These are phyloP conservation scores for Tuber brumale DNA, from an alignment of 495 filamentous ascomycete genomes.

Conservation along the genomic window DNA sequence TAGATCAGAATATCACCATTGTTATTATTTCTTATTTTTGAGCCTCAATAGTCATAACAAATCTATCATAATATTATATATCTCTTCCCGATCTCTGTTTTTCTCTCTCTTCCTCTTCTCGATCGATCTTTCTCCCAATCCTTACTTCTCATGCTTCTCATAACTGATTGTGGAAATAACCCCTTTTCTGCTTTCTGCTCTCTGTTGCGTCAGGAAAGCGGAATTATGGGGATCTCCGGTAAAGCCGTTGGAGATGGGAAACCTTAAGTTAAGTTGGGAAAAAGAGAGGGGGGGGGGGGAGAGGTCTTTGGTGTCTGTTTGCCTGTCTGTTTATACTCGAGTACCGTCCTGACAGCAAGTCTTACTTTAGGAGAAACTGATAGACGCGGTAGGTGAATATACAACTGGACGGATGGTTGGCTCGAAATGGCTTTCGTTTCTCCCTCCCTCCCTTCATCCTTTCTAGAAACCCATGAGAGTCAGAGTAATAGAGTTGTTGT, in stretches of 20 bases:
- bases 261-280: not conserved
- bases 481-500: not conserved
- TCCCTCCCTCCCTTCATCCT: not conserved
- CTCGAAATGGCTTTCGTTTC: not conserved
- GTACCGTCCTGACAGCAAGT: not conserved
- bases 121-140: not conserved
- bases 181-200: constrained; percentile 9
- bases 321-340: no score
- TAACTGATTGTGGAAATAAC: not conserved
- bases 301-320: no score
- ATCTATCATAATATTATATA: constrained; percentile 16
- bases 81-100: not conserved
- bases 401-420: not conserved
- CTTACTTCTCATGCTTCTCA: not conserved
- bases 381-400: not conserved
- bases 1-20: not conserved
- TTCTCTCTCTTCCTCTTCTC: not conserved
- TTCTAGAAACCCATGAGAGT: not conserved
- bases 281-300: not conserved
- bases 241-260: not conserved
- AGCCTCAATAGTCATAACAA: constrained; percentile 11
- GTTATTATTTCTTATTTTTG: constrained; percentile 13
- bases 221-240: not conserved
- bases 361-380: not conserved
- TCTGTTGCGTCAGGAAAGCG: not conserved